Evolutionary conservation across 176 grass and related monocot genomes (phyloP).

Genomic region (Secale cereale): DNA sequence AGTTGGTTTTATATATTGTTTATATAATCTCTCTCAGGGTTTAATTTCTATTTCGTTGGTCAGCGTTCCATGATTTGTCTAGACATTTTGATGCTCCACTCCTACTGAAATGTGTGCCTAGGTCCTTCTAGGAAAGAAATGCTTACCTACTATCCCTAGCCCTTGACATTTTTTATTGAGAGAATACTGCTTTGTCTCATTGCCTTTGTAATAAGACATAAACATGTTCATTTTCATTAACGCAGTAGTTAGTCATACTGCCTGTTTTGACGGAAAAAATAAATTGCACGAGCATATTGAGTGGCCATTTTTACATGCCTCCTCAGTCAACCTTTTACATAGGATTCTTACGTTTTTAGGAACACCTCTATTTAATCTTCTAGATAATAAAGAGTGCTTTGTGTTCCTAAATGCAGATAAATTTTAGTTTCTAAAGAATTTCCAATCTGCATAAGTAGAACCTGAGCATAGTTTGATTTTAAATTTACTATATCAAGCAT

Average conservation of each 20-base stretch:
- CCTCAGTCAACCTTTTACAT: neutral
- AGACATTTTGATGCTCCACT: neutral
- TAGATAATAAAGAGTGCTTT: neutral
- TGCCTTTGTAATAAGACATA: neutral
- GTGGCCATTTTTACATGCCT: neutral
- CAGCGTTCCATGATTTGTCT: neutral
- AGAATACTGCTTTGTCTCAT: neutral
- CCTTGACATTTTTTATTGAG: neutral
- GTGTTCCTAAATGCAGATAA: neutral
- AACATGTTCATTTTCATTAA: neutral
- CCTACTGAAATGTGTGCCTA: neutral
- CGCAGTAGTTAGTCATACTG: no score
- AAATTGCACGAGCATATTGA: neutral
- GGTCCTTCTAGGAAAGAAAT: neutral
- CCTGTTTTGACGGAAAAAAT: neutral
- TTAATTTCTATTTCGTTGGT: no score
- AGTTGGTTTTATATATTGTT: no score
- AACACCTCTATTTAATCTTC: no score
- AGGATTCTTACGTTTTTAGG: no score
- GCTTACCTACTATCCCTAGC: neutral
- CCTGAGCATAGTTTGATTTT: neutral
- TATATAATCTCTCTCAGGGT: no score
- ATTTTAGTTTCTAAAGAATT: neutral
- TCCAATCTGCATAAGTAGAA: neutral
- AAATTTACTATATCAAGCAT: neutral